A percentile compares a stretch with the other conserved stretches of the same genome.
These are phyloP conservation scores for Cladosporium sp. DNA, from an alignment of 2,329 filamentous ascomycete species.

Conservation along the genomic window DNA sequence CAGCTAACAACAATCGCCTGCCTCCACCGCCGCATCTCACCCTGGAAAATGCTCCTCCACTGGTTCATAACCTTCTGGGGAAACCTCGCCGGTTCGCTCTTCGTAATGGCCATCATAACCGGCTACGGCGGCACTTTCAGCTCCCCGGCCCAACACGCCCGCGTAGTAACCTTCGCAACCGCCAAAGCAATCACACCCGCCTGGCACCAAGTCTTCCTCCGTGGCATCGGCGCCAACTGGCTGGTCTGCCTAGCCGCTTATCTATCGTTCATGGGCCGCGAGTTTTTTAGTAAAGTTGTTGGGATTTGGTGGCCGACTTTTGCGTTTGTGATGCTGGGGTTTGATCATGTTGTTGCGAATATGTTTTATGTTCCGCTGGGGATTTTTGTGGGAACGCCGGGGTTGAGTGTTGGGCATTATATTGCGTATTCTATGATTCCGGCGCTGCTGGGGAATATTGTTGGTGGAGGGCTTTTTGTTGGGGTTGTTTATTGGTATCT, in stretches of 20 bases:
- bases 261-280: constrained; percentile 50
- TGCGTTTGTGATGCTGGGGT: constrained; percentile 48
- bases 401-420: constrained; percentile 51
- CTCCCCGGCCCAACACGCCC: constrained; percentile 41
- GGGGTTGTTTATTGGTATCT: constrained; percentile 54
- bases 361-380: constrained; percentile 44
- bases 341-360: constrained; percentile 55
- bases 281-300: constrained; percentile 55
- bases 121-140: constrained; percentile 38
- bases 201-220: constrained; percentile 56
- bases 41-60: constrained; percentile 29
- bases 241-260: constrained; percentile 58
- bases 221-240: constrained; percentile 58
- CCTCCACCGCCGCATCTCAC: constrained; percentile 41
- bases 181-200: constrained; percentile 51
- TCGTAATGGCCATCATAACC: constrained; percentile 33
- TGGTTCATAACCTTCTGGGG: constrained; percentile 37
- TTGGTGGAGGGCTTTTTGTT: constrained; percentile 56
- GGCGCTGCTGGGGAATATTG: constrained; percentile 53
- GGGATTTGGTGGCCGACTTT: constrained; percentile 60
- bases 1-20: constrained; percentile 49
- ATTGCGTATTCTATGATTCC: constrained; percentile 61
- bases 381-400: constrained; percentile 51
- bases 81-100: constrained; percentile 36
- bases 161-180: constrained; percentile 49